phyloP scores from a whole-genome alignment of 495 filamentous ascomycete genomes.

The Penicillium cinerascens region DNA sequence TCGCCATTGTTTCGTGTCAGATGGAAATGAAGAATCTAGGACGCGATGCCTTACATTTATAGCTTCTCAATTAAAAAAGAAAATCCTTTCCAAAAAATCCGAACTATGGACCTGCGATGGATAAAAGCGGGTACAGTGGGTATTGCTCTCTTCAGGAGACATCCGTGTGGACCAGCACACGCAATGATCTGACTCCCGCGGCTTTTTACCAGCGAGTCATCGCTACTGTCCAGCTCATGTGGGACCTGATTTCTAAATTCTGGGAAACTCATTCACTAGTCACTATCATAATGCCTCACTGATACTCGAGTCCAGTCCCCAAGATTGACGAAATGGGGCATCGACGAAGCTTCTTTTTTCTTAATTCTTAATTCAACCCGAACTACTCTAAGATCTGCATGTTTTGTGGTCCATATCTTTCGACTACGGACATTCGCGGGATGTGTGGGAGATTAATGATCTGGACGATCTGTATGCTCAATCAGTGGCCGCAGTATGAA shows the following conservation, averaged over 20 bases:
- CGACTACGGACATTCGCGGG: not conserved
- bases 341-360: not conserved
- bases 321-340: not conserved
- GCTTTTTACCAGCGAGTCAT: not conserved
- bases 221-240: not conserved
- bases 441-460: not conserved
- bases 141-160: slow-evolving; percentile 4
- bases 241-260: not conserved
- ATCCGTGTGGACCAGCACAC: slow-evolving; percentile 2
- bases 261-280: not conserved
- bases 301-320: not conserved
- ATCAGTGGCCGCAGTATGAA: not conserved
- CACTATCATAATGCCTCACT: not conserved
- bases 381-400: no score
- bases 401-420: not conserved
- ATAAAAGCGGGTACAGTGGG: slow-evolving; percentile 11
- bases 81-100: slow-evolving; percentile 1
- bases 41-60: slow-evolving; percentile 4
- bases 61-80: not conserved
- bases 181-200: slow-evolving; percentile 6
- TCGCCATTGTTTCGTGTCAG: slow-evolving; percentile 8
- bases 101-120: slow-evolving; percentile 9
- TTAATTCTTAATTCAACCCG: not conserved
- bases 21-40: not conserved
- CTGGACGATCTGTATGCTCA: not conserved